Evolutionary conservation across 306 rosid genomes (phyloP).

Genomic region (Mimosa pudica): DNA sequence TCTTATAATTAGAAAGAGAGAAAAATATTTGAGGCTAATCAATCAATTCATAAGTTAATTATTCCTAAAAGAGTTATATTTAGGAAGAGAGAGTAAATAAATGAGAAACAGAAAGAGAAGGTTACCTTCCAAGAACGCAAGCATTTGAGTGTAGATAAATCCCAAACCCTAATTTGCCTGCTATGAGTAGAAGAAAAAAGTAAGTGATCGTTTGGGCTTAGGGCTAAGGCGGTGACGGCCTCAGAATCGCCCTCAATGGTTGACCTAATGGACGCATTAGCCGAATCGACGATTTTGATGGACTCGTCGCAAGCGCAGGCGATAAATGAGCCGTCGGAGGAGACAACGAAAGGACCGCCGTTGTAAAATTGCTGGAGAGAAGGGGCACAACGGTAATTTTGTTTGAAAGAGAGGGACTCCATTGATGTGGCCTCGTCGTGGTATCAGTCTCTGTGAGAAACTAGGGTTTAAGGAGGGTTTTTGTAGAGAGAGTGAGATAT

Average conservation of each 20-base stretch:
- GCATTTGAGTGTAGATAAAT: conserved; percentile 70
- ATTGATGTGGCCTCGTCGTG: conserved; percentile 24
- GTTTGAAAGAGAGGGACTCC: conserved; percentile 54
- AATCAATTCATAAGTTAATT: too few relatives aligned
- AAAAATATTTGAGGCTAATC: too few relatives aligned
- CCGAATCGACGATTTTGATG: conserved; percentile 75
- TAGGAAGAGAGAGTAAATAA: background rate
- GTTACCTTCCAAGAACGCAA: conserved; percentile 93
- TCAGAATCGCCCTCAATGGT: conserved; percentile 79
- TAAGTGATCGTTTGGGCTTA: conserved; percentile 66
- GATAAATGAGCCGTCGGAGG: conserved; percentile 79
- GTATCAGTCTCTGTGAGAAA: background rate
- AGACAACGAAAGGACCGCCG: conserved; percentile 80
- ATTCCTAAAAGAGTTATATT: too few relatives aligned
- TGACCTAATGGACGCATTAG: conserved; percentile 64
- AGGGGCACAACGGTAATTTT: conserved; percentile 59
- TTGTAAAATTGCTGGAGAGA: conserved; percentile 81
- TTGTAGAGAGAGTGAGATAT: background rate
- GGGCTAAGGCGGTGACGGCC: conserved; percentile 65
- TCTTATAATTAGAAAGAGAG: too few relatives aligned
- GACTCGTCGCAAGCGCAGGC: conserved; percentile 77
- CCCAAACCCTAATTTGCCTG: conserved; percentile 89
- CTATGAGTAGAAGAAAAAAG: conserved; percentile 82
- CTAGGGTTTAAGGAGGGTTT: conserved; percentile 15
- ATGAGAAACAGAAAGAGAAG: background rate